Base-by-base conservation (phyloP, 306 rosid species). In the Castanea sativa region DNA sequence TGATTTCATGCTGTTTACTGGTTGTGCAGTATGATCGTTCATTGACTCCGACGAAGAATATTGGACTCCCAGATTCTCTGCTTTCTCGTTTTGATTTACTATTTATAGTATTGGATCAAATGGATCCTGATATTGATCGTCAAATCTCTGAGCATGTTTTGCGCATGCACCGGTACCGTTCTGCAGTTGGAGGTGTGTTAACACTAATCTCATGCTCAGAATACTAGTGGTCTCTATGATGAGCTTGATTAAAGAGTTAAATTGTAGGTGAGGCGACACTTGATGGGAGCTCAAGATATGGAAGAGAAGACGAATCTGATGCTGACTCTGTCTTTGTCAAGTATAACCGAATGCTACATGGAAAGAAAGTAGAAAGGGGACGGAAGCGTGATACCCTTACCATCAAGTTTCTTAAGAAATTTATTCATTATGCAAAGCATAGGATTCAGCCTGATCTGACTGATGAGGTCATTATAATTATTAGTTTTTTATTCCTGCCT, bases 41-140 rank as follows among this genome's bases (percentile, higher is more conserved):
- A 61, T 79, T 95, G 92, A 95, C 99, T 76, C 99, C 99, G n/a
- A 95, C 99, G 4, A 95, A 91, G 87, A 95, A 95, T 83, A 95
- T 95, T 45, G 99, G 98, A 70, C 97, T 95, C 76, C 99, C 99
- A 16, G 99, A 95, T 87, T 95, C 99, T 3, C 76, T 95, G 86
- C 98, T 95, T 73, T 95, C 99, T 85, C 98, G 98, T 65, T 95
- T 95, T 84, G 99, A 95, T 90, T 88, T 95, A 55, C 85, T 95
- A 41, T 95, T 95, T 81, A 95, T 95, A 71, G 98, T 95, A 73
- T 82, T 95, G 88, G 99, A 95, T 79, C 99, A 95, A 93, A 95
- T 95, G 99, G 98, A 95, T 87, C 96, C 99, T 81, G 98, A 93
- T 83, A 95, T 95, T 84, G 99, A 95, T 78, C 96, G 94, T 43